These are phyloP conservation scores for Leccinellum albellum DNA, from an alignment of 768 basidiomycete genomes.

Conservation along the genomic window DNA sequence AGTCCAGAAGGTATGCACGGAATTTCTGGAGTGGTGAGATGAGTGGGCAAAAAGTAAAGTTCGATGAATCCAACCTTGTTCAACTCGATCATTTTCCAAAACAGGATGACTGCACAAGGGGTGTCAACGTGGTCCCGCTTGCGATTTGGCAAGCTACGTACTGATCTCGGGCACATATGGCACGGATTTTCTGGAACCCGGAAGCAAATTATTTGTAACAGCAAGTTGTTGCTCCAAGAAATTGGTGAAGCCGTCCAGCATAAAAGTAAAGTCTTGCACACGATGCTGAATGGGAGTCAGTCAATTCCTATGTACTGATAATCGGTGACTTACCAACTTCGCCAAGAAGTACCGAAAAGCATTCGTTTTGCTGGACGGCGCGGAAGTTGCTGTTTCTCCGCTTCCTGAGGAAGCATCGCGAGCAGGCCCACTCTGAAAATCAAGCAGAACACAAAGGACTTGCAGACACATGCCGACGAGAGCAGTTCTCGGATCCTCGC, in stretches of 20 bases:
- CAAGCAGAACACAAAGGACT: conserved; percentile 68
- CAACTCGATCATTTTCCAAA: conserved; percentile 90
- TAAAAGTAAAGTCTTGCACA: conserved; percentile 81
- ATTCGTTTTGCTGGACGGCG: conserved; percentile 69
- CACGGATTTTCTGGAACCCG: conserved; percentile 79
- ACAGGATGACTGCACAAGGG: conserved; percentile 57
- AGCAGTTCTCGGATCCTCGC: conserved; percentile 72
- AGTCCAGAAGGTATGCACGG: conserved; percentile 73
- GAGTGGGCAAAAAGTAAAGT: neutral
- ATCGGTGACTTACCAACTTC: conserved; percentile 56
- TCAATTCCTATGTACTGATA: conserved; percentile 2
- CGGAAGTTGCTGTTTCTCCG: conserved; percentile 41
- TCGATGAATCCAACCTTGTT: conserved; percentile 63
- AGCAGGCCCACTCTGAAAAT: conserved; percentile 77
- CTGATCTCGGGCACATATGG: conserved; percentile 82
- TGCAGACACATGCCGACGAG: conserved; percentile 76
- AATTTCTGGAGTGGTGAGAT: conserved; percentile 69
- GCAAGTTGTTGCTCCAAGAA: conserved; percentile 75
- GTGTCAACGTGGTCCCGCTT: conserved; percentile 5
- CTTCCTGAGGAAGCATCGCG: conserved; percentile 45
- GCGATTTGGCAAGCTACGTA: conserved; percentile 35
- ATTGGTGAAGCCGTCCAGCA: conserved; percentile 65
- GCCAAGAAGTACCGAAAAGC: conserved; percentile 90
- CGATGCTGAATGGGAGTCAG: conserved; percentile 61
- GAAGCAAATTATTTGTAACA: conserved; percentile 68